Evolutionary conservation across 2,329 filamentous ascomycete genomes (phyloP), one percentile per base, ranked within the genome.

Genomic region (Colletotrichum tofieldiae): DNA sequence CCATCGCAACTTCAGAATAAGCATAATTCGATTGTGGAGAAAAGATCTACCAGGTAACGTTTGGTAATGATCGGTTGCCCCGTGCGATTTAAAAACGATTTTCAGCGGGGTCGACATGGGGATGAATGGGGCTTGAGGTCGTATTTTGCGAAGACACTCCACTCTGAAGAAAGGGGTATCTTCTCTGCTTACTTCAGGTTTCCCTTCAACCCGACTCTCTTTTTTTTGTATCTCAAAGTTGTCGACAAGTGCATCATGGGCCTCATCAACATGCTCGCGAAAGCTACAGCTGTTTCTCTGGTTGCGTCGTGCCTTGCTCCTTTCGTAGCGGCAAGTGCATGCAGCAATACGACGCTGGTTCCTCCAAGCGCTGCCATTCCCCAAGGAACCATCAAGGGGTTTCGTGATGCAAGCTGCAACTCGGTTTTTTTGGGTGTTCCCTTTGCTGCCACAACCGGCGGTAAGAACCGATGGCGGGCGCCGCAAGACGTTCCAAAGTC

Each of bases 361-460:
- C 11, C 35, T 60, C 74, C 59, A 29, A 52, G 26, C 16, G 77
- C 68, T 43, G 56, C 70, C 41, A 74, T 78, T 18, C 72, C 77
- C 7, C 80, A 82, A 64, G 81, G 79, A 23, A 75, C 72, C 1
- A 75, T 84, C 47, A 75, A 80, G 51, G 84, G 81, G 26, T 83
- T 81, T 75, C 78, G 76, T 8, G 83, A 84, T 63, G 77, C 75
- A 51, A 78, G 75, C 51, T 74, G 75, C 35, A 81, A 78, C 74
- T 77, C 78, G 0, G 81, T 84, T 5, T 84, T 77, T 65, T 76
- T 84, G 11, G 83, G 83, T 9, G 77, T 84, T 11, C 82, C 82
- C 1, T 84, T 79, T 67, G 82, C 82, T 26, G 79, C 79, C 9
- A 81, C 81, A 1, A 84, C 82, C 1, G 82, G 78, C 3, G 82